Conservation (phyloP, 148 eudicot species). For the Beta vulgaris region DNA sequence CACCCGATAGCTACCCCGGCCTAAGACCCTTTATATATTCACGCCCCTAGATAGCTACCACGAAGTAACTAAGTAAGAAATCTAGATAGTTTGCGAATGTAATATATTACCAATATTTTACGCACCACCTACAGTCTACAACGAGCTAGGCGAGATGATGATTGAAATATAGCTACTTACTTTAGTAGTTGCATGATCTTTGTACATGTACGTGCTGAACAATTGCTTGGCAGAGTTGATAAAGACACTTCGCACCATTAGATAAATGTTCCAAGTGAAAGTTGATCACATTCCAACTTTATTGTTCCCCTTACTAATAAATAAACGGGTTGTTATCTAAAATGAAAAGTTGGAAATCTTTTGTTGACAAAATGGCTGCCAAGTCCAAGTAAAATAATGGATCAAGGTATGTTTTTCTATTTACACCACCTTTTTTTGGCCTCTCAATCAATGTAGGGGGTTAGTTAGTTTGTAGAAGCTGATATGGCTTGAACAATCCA, state of each 20-base stretch:
- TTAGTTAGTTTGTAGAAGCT: slow-evolving; percentile 3
- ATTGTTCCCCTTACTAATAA: not conserved
- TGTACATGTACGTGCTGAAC: slow-evolving; percentile 3
- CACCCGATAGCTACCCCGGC: no score
- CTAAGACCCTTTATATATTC: no score
- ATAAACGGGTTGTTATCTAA: slow-evolving; percentile 8
- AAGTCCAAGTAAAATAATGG: not conserved
- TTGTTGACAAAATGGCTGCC: slow-evolving; percentile 12
- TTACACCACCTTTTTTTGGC: not conserved
- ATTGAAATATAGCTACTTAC: not conserved
- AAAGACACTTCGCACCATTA: slow-evolving; percentile 7
- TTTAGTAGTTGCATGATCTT: slow-evolving; percentile 6
- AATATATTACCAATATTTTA: no score
- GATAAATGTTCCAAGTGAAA: not conserved
- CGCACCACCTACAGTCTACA: no score
- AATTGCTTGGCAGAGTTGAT: slow-evolving; percentile 5
- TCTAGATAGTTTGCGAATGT: no score
- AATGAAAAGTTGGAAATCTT: slow-evolving; percentile 18
- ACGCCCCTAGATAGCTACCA: no score
- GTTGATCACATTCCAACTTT: slow-evolving; percentile 1
- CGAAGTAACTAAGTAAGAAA: no score
- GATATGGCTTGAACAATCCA: not conserved
- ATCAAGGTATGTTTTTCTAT: not conserved
- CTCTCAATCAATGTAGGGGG: slow-evolving; percentile 17
- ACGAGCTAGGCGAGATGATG: no score